Evolutionary conservation across 352 stramenopile species (phyloP), one percentile per base, ranked within the genome.

Genomic region (Phytophthora melonis): DNA sequence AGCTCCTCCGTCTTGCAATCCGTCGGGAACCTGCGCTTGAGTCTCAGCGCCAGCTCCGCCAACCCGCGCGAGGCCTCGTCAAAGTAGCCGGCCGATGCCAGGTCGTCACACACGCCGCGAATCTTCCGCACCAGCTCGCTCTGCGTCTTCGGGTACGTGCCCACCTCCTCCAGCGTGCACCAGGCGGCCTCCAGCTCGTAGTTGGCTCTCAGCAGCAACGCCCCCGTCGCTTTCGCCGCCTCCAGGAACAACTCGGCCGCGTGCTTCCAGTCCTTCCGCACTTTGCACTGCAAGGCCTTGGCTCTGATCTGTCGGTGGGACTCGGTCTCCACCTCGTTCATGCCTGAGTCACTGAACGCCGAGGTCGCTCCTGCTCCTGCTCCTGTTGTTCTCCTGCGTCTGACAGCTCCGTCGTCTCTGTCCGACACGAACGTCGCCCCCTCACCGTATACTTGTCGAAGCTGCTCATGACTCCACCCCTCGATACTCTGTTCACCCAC

Each of bases 201-300:
- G 36, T 82, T 90, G 7, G 75, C 79, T 54, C 78, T 78, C 14
- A 75, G 81, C 11, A 89, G 58, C 41, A 82, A 62, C 36, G 75
- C 81, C 34, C 75, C 39, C 4, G 82, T 82, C 13, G 57, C 74
- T 9, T 60, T 68, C 0, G 87, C 86, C 0, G 87, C 87, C 18
- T 91, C 81, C 3, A 85, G 50, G 47, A 94, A 94, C 23, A 80
- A 69, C 32, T 45, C 62, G 3, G 81, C 74, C 8, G 87, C 87
- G 30, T 87, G 70, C 47, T 84, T 87, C 87, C 87, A 94, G 41
- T 93, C 86, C 45, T 85, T 88, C n/a, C 74, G 77, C 45, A 94
- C 79, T 78, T 92, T 94, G 58, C 71, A 81, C 55, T 94, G 84
- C 50, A 93, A 76, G 6, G 87, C 87, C 50, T 85, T 89, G 3